Percentiles rank a stretch among this genome's conserved stretches.
These are phyloP conservation scores for Spathaspora sp. DNA, from an alignment of 1,139 yeast genomes.

Conservation along the genomic window DNA sequence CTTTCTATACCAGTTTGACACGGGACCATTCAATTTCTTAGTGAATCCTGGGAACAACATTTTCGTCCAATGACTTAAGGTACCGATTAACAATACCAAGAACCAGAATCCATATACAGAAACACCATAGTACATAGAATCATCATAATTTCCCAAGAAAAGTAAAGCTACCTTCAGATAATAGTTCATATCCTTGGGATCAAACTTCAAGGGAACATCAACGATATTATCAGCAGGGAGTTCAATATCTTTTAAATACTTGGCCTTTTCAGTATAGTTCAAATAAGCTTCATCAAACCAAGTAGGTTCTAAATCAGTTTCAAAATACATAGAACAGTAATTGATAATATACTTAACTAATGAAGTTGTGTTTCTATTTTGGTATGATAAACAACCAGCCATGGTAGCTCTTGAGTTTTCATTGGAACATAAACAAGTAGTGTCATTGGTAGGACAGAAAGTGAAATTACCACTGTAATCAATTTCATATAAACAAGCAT, in stretches of 20 bases:
- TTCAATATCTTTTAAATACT: conserved; percentile 17
- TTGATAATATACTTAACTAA: conserved; percentile 1
- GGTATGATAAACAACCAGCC: conserved; percentile 14
- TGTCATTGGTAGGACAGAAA: conserved; percentile 14
- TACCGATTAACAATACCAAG: conserved; percentile 39
- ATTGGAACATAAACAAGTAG: conserved; percentile 12
- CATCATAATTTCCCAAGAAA: conserved; percentile 35
- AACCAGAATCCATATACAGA: conserved; percentile 53
- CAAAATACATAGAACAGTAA: conserved; percentile 16
- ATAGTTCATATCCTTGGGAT: conserved; percentile 12
- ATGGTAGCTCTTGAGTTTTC: conserved; percentile 14
- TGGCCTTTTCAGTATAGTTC: conserved; percentile 20
- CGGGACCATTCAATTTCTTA: conserved; percentile 22
- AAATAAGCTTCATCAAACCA: conserved; percentile 18
- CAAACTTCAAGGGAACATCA: conserved; percentile 23
- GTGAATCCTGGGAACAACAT: conserved; percentile 26
- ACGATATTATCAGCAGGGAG: conserved; percentile 18
- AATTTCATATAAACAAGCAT: conserved; percentile 21
- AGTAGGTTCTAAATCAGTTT: conserved; percentile 10
- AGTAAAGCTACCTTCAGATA: conserved; percentile 23
- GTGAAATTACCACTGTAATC: conserved; percentile 10
- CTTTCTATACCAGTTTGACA: conserved; percentile 26
- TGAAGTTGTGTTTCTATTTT: conserved; percentile 1
- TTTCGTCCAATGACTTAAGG: conserved; percentile 42
- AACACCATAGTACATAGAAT: conserved; percentile 48